Evolutionary conservation across 768 basidiomycete genomes (phyloP).

Genomic region (Crepidotus variabilis): DNA sequence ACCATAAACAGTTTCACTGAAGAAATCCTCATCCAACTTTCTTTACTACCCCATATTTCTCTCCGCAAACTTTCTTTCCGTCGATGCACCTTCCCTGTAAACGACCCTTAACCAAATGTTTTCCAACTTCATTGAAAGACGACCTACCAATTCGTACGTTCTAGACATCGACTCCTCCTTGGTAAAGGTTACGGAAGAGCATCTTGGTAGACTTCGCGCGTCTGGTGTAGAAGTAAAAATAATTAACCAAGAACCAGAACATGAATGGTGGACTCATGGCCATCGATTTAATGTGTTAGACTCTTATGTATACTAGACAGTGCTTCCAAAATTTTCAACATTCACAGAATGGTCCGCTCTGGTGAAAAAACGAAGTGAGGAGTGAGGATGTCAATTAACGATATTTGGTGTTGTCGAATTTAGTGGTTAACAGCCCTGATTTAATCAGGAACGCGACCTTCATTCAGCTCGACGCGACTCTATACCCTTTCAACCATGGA

Average conservation of each 20-base stretch:
- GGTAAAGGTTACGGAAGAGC: not conserved
- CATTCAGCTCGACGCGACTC: not conserved
- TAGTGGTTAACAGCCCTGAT: not conserved
- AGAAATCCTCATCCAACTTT: not conserved
- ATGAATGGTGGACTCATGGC: too few species aligned
- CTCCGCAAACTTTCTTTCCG: not conserved
- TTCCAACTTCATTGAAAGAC: not conserved
- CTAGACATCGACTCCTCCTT: not conserved
- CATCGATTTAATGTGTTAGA: too few species aligned
- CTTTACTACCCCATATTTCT: not conserved
- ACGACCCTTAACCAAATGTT: not conserved
- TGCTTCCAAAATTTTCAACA: too few species aligned
- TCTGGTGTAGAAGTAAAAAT: too few species aligned
- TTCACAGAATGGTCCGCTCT: too few species aligned
- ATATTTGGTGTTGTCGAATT: too few species aligned
- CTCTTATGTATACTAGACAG: too few species aligned
- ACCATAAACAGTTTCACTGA: not conserved
- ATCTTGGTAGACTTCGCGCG: not conserved
- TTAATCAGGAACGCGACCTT: not conserved
- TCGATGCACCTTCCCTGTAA: not conserved
- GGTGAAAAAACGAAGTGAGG: too few species aligned
- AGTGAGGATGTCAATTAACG: too few species aligned
- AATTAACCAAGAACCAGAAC: too few species aligned
- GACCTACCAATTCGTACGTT: not conserved
- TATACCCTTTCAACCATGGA: not conserved